Base-by-base conservation (phyloP, 2,329 filamentous ascomycete genomes). In the Fusarium pseudocircinatum region DNA sequence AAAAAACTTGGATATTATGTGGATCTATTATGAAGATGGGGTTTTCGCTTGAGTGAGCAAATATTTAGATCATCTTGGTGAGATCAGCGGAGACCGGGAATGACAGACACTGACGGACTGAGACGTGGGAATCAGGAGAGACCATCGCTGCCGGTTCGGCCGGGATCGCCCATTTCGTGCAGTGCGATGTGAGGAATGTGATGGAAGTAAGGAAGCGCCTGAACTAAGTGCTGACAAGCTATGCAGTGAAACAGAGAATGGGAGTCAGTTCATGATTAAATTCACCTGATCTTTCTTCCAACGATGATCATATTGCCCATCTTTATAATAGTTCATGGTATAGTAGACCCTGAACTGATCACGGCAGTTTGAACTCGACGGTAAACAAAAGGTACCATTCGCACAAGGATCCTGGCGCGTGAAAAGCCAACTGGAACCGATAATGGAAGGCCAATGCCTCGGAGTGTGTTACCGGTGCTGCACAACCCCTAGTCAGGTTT, bases 1-100 rank as follows among this genome's bases (percentile, higher is more conserved):
- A 43, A 50, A 71, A 72, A 73, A 72, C 58, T 57, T 61, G 71
- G 71, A 66, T 49, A 61, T 67, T 57, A 61, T 62, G 70, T 73
- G 67, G 71, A 72, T n/a, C 63, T 47, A 18, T 37, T 60, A 57
- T 65, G 66, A 60, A 63, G 63, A 56, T 43, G 69, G 54, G 18
- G 30, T 46, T 52, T 70, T 46, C 52, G 43, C 54, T 64, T 49
- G 37, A n/a, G 36, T 65, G 61, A 67, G 68, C 52, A 61, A 67
- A 59, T 47, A 70, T 59, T 67, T 44, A 14, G 39, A 63, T 57
- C 56, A 61, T 53, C 54, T 42, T 37, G 32, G 44, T 56, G 58
- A 52, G 61, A 70, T 67, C 37, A 70, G 43, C 57, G 69, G 69
- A 61, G 47, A 42, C 47, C n/a, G 30, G 53, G 50, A 67, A 53